phyloP scores from a whole-genome alignment of 192 early-diverging fungal species.

The Entomortierella beljakovae region DNA sequence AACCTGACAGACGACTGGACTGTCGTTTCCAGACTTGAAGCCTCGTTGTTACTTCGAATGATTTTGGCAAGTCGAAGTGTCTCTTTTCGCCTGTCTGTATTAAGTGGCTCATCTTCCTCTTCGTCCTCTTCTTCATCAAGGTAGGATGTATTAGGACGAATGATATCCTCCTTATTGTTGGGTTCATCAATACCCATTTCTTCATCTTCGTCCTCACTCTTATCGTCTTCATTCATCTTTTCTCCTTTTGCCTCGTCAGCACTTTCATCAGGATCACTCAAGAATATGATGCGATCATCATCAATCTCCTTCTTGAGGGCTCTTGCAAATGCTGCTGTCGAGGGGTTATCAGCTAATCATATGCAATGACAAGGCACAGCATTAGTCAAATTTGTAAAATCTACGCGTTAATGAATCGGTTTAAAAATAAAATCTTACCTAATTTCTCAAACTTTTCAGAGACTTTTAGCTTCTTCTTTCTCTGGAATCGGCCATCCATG shows the following conservation, averaged over 20 bases:
- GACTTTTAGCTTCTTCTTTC: conserved; percentile 49
- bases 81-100: conserved; percentile 30
- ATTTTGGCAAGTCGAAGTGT: conserved; percentile 11
- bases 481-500: conserved; percentile 41
- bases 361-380: background rate
- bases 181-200: conserved; percentile 2
- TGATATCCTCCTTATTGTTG: background rate
- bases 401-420: background rate
- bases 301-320: conserved; percentile 37
- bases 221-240: background rate
- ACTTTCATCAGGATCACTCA: conserved; percentile 47
- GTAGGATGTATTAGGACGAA: background rate
- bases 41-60: background rate
- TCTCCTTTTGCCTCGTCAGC: conserved; percentile 9
- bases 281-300: conserved; percentile 41
- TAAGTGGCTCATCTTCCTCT: conserved; percentile 27
- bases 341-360: conserved; percentile 34
- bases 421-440: conserved; percentile 18
- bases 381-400: background rate
- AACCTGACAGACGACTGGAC: background rate
- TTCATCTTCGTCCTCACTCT: background rate
- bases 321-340: conserved; percentile 40
- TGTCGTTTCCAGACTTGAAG: background rate
- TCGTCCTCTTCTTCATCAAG: conserved; percentile 16
- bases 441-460: conserved; percentile 51